Evolutionary conservation across 108 stramenopile genomes (phyloP), one percentile per base, ranked within the genome.

Genomic region (Cyclotella cryptica): DNA sequence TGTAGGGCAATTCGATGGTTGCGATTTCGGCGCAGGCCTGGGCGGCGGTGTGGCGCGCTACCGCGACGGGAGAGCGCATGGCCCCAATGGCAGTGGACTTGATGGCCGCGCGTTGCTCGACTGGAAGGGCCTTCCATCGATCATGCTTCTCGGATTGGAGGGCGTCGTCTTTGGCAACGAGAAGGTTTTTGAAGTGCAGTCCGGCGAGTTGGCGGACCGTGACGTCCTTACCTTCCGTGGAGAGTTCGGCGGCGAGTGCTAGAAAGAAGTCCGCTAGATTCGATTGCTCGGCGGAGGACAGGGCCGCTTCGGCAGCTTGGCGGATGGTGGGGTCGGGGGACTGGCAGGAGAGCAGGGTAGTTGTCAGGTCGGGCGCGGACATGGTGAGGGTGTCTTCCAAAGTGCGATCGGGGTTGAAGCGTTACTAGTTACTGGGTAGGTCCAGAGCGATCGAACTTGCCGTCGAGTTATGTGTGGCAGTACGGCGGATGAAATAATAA

Each of bases 1-100:
- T 78, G 69, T 75, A 87, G 22, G 95, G 95, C 3, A 96, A 58
- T 66, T 97, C 97, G 30, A 97, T 72, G 7, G 94, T 87, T 27
- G 94, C 95, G 35, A 94, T 84, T 74, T 96, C 92, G 19, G 97
- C 88, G 27, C 89, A 88, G 6, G 93, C 92, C 53, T 92, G 90
- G 0, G 94, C 95, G 35, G 90, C 95, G 9, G 89, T 88, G 68
- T 92, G 94, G 7, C 91, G 63, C 0, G 91, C 89, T 3, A 73
- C 45, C n/a, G 27, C 66, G 62, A 86, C 88, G 19, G 87, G 63
- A 59, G 79, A 85, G 21, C 85, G 85, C 62, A 96, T 85, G 28
- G 88, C 87, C 18, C 55, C 45, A 22, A 97, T 42, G 11, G 93
- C 71, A 19, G 84, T 77, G 40, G 77, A 61, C 71, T 94, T 95